Evolutionary conservation across 768 basidiomycete genomes (phyloP).

Genomic region (Udeniomyces megalosporus): DNA sequence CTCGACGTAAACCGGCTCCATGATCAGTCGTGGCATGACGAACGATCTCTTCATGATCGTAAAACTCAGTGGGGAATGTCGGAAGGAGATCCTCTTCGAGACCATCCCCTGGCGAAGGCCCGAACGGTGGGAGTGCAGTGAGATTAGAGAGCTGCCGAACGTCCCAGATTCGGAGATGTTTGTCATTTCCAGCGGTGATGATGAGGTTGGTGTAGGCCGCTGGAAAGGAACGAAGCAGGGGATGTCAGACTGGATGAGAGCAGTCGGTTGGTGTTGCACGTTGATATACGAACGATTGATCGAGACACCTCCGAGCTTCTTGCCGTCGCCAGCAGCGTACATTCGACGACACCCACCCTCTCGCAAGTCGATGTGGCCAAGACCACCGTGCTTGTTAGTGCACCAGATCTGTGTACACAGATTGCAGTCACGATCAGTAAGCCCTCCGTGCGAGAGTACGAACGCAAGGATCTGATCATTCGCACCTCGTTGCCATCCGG

Average conservation of each 20-base stretch:
- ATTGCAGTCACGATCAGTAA: too few relatives aligned
- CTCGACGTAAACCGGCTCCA: neutral
- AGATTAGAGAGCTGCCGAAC: slow-evolving; percentile 19
- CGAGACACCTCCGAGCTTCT: slow-evolving; percentile 31
- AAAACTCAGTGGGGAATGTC: slow-evolving; percentile 14
- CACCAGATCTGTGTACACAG: slow-evolving; percentile 27
- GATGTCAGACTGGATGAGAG: neutral
- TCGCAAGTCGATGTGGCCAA: slow-evolving; percentile 28
- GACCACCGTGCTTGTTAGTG: slow-evolving; percentile 22
- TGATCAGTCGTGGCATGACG: slow-evolving; percentile 19
- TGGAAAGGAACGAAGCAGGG: slow-evolving; percentile 2
- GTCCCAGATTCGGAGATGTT: slow-evolving; percentile 29
- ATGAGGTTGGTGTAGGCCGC: slow-evolving; percentile 26
- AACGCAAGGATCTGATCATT: slow-evolving; percentile 7
- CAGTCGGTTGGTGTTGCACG: neutral
- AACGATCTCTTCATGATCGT: slow-evolving; percentile 18
- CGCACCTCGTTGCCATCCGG: slow-evolving; percentile 25
- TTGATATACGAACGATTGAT: slow-evolving; percentile 24
- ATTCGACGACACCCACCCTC: slow-evolving; percentile 20
- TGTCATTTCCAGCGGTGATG: slow-evolving; percentile 29
- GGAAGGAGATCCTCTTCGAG: neutral
- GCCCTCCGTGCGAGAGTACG: neutral
- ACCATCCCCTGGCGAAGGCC: neutral
- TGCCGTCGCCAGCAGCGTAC: slow-evolving; percentile 22
- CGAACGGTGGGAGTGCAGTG: neutral